phyloP scores from a whole-genome alignment of 2,329 filamentous ascomycete genomes.

The Bimuria novae-zelandiae region DNA sequence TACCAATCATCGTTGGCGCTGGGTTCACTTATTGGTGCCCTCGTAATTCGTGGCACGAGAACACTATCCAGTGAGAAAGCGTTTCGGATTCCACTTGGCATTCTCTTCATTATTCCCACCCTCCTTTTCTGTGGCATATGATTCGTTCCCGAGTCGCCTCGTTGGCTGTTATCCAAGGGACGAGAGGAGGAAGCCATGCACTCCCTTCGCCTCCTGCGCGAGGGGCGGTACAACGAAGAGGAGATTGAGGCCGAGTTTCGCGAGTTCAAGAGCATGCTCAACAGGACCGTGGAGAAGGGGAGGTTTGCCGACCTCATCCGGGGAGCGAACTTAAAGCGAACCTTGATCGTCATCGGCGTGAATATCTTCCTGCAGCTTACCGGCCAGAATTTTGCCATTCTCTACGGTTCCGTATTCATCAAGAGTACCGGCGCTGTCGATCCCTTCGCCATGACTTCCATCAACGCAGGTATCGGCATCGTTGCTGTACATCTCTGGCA shows the following conservation, averaged over 20 bases:
- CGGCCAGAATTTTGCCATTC: conserved; percentile 18
- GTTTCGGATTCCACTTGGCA: conserved; percentile 3
- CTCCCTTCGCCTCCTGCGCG: conserved; percentile 4
- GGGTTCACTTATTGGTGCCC: conserved; percentile 8
- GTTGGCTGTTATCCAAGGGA: conserved; percentile 20
- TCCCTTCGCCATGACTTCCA: conserved; percentile 12
- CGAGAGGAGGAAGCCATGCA: conserved; percentile 51
- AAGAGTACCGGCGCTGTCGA: conserved; percentile 16
- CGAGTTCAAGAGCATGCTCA: conserved; percentile 14
- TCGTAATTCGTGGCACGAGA: conserved; percentile 10
- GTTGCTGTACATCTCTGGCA: conserved; percentile 5
- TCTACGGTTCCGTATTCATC: conserved; percentile 24
- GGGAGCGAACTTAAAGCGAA: conserved; percentile 13
- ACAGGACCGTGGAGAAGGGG: conserved; percentile 14
- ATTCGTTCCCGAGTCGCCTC: conserved; percentile 18
- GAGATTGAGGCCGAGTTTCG: conserved; percentile 9
- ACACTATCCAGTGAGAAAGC: conserved; percentile 4
- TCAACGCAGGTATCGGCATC: conserved; percentile 9
- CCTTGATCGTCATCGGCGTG: conserved; percentile 9
- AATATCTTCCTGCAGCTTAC: conserved; percentile 21
- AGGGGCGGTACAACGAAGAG: conserved; percentile 10
- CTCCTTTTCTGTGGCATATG: conserved; percentile 32
- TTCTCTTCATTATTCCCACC: conserved; percentile 11
- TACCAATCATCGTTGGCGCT: conserved; percentile 9
- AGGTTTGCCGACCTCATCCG: conserved; percentile 13